These are phyloP conservation scores for Ophiostoma quercus DNA, from an alignment of 2,329 filamentous ascomycete genomes.

Conservation along the genomic window DNA sequence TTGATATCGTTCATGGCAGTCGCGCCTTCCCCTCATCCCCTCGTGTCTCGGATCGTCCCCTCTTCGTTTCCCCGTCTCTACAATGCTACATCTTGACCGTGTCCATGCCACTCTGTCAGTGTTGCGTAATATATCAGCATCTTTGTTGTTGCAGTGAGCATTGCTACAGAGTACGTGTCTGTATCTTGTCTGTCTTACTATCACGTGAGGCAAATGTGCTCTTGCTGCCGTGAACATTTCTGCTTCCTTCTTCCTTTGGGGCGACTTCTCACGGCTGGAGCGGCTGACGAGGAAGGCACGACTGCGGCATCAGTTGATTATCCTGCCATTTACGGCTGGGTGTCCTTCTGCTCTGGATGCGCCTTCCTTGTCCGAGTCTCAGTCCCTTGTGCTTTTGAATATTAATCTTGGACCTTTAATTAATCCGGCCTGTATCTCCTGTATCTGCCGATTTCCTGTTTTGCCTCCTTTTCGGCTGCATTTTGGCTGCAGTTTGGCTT, in stretches of 20 bases:
- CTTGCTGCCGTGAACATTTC: not conserved
- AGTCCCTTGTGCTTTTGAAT: not conserved
- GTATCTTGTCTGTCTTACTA: not conserved
- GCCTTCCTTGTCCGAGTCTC: not conserved
- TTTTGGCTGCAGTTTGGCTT: slow-evolving; percentile 6
- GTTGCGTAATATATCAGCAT: not conserved
- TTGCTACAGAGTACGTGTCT: not conserved
- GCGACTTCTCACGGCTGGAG: slow-evolving; percentile 10
- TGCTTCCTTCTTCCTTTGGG: not conserved
- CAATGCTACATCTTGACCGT: not conserved
- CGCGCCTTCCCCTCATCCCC: slow-evolving; percentile 3
- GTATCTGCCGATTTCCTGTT: not conserved
- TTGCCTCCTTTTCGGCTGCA: not conserved
- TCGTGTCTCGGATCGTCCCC: slow-evolving; percentile 8
- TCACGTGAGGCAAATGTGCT: not conserved
- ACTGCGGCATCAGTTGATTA: slow-evolving; percentile 15
- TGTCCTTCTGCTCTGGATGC: not conserved
- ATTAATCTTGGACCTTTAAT: not conserved
- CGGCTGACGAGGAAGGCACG: slow-evolving; percentile 21
- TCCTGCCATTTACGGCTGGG: not conserved
- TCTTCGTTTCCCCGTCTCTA: not conserved
- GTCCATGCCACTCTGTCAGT: not conserved
- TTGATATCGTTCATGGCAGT: not conserved
- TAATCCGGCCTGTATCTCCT: not conserved
- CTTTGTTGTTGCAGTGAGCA: not conserved